Evolutionary conservation across 257 asterid genomes (phyloP).

Genomic region (Solanum pennellii): DNA sequence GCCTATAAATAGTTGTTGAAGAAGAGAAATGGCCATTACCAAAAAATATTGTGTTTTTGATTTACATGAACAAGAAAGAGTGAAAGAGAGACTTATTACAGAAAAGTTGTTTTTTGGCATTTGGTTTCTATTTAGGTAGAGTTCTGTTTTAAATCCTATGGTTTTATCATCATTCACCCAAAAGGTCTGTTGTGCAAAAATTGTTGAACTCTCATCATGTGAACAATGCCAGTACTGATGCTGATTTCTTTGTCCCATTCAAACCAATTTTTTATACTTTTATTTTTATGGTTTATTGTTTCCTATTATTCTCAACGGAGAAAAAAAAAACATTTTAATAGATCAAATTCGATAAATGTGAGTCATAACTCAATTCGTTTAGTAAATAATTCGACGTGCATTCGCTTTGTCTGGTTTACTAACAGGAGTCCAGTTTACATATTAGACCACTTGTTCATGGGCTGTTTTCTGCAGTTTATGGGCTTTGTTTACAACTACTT

Average conservation of each 20-base stretch:
- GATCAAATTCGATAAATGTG: neutral
- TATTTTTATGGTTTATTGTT: neutral
- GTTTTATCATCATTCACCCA: neutral
- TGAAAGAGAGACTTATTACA: neutral
- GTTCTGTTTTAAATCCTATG: neutral
- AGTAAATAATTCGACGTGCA: neutral
- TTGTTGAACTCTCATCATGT: neutral
- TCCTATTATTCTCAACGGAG: neutral
- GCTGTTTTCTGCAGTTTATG: neutral
- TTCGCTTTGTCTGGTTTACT: neutral
- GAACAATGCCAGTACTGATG: neutral
- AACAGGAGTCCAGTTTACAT: neutral
- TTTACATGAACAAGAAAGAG: neutral
- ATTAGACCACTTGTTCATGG: neutral
- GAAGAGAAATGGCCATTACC: neutral
- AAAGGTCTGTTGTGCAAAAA: neutral
- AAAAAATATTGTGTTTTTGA: neutral
- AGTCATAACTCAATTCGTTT: neutral
- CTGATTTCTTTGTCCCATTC: neutral
- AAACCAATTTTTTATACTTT: neutral
- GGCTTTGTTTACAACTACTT: neutral
- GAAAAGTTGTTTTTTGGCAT: neutral
- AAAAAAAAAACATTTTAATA: neutral
- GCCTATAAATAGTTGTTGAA: conserved; percentile 12
- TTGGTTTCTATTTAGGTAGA: neutral